Conservation (phyloP, 345 rosid genomes). For the Pugionium dolabratum region DNA sequence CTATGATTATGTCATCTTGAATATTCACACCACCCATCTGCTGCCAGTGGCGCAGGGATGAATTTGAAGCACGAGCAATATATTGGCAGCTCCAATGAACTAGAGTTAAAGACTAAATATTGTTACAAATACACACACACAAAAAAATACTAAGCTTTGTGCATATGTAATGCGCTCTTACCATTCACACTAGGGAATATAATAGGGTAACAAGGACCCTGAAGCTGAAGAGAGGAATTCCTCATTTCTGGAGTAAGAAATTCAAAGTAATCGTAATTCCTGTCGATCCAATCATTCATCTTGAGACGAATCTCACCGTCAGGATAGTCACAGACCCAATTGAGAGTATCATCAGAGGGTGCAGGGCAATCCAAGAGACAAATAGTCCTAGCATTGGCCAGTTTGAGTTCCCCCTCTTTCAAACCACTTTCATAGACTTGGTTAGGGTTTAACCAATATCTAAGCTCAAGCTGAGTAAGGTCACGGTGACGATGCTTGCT, state of each 20-base stretch:
- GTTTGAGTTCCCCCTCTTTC: constrained; percentile 68
- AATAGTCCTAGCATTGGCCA: constrained; percentile 79
- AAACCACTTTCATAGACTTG: constrained; percentile 94
- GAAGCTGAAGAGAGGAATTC: constrained; percentile 88
- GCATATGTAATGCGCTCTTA: constrained; percentile 27
- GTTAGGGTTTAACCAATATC: constrained; percentile 90
- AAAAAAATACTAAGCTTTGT: constrained; percentile 2
- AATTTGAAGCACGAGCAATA: constrained; percentile 82
- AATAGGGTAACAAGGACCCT: constrained; percentile 97
- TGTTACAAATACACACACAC: not conserved
- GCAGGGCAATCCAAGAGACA: constrained; percentile 90
- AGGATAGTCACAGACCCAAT: constrained; percentile 98
- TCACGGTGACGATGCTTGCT: constrained; percentile 73
- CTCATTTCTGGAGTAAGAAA: constrained; percentile 93
- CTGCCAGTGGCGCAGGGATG: constrained; percentile 84
- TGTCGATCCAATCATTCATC: constrained; percentile 81
- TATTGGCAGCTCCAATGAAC: constrained; percentile 97
- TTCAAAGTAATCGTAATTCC: constrained; percentile 87
- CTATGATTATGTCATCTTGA: constrained; percentile 76
- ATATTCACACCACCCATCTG: constrained; percentile 92
- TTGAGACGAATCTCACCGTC: constrained; percentile 87
- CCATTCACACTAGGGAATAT: constrained; percentile 92
- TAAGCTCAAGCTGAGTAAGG: constrained; percentile 77
- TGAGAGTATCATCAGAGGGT: constrained; percentile 75
- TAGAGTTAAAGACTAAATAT: constrained; percentile 20